These are phyloP conservation scores for Cryphonectria naterciae DNA, from an alignment of 2,329 filamentous ascomycete species.

Conservation along the genomic window DNA sequence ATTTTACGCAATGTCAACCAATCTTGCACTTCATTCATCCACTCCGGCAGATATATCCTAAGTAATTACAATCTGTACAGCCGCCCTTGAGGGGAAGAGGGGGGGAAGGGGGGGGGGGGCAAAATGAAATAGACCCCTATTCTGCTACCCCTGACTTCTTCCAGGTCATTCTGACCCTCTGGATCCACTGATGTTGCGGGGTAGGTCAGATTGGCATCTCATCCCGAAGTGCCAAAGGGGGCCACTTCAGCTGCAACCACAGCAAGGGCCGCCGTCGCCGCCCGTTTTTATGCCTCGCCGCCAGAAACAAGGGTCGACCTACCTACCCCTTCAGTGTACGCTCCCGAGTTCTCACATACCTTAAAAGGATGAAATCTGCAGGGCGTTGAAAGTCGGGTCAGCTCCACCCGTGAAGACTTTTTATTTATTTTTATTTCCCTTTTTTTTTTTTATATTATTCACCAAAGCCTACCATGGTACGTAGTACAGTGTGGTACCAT, in stretches of 20 bases:
- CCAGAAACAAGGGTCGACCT: background rate
- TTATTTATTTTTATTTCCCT: background rate
- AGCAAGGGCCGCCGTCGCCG: background rate
- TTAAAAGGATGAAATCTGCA: background rate
- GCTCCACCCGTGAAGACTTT: background rate
- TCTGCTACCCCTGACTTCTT: background rate
- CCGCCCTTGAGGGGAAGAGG: background rate
- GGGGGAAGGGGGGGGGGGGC: background rate
- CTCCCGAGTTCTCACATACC: background rate
- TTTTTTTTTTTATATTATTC: background rate
- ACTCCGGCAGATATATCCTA: background rate
- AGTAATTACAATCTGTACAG: background rate
- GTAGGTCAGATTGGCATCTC: conserved; percentile 15
- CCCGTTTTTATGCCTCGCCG: background rate
- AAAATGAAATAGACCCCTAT: conserved; percentile 3
- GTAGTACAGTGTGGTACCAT: background rate
- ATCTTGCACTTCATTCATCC: background rate
- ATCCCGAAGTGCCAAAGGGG: conserved; percentile 1
- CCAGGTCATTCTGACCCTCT: background rate
- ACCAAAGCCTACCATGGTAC: background rate
- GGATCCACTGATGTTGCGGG: conserved; percentile 11
- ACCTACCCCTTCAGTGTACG: background rate
- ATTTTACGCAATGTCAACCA: background rate
- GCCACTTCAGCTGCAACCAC: conserved; percentile 3
- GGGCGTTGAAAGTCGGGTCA: background rate